These are phyloP conservation scores for Penicillium arizonense DNA, from an alignment of 495 filamentous ascomycete species.

Conservation along the genomic window DNA sequence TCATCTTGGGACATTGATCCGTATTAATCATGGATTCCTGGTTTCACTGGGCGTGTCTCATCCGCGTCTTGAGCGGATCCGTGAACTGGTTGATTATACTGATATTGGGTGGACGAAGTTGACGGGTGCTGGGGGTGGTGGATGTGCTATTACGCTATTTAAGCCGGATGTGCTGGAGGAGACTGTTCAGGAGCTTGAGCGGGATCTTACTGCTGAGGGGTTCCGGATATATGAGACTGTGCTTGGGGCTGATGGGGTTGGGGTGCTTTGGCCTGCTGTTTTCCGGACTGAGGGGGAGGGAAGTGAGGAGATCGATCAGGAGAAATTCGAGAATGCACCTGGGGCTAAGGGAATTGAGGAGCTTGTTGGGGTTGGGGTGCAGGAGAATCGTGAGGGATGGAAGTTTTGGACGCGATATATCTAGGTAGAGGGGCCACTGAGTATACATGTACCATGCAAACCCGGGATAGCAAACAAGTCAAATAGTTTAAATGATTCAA, in stretches of 20 bases:
- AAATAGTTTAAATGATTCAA: too few relatives aligned
- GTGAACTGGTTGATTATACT: conserved; percentile 83
- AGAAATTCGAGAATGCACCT: conserved; percentile 80
- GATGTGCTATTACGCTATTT: conserved; percentile 88
- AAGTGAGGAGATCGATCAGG: conserved; percentile 85
- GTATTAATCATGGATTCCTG: conserved; percentile 89
- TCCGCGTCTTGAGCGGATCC: conserved; percentile 84
- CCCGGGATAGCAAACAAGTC: too few relatives aligned
- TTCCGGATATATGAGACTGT: conserved; percentile 84
- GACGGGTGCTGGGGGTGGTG: conserved; percentile 93
- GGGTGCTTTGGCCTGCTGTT: conserved; percentile 87
- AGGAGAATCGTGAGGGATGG: conserved; percentile 78
- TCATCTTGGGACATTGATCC: conserved; percentile 82
- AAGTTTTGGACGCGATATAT: conserved; percentile 77
- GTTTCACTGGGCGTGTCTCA: conserved; percentile 90
- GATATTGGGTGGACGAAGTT: conserved; percentile 95
- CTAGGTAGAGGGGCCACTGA: not conserved
- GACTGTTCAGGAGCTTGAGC: conserved; percentile 58
- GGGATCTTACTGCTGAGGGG: conserved; percentile 66
- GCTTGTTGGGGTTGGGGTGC: conserved; percentile 57
- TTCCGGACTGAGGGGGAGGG: conserved; percentile 68
- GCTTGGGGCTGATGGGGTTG: conserved; percentile 88
- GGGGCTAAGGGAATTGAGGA: conserved; percentile 77
- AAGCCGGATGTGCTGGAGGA: conserved; percentile 56
- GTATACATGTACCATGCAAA: too few relatives aligned